Evolutionary conservation across 768 basidiomycete genomes (phyloP).

Genomic region (Neoboletus brunneissimus): DNA sequence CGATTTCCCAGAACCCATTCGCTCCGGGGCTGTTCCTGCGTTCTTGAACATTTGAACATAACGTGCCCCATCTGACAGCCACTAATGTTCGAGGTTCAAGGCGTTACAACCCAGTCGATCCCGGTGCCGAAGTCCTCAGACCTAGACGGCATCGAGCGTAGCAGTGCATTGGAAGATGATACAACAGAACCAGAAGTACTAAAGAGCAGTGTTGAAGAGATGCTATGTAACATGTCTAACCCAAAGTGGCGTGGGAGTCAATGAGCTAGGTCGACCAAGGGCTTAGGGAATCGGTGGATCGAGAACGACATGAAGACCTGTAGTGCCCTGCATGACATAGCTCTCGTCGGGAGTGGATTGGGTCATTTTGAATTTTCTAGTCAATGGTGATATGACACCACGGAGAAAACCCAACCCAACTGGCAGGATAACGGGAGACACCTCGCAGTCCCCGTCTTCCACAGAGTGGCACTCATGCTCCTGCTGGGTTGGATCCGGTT

Average conservation of each 20-base stretch:
- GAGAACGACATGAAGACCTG: neutral
- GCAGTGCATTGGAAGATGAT: no score
- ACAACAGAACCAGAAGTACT: no score
- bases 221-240: no score
- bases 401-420: neutral
- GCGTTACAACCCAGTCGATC: no score
- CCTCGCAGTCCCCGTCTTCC: neutral
- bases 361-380: neutral
- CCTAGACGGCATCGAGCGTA: no score
- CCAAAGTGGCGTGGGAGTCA: neutral
- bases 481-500: conserved; percentile 10
- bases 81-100: no score
- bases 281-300: neutral
- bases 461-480: no score
- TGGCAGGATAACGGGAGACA: no score
- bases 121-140: no score
- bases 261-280: neutral
- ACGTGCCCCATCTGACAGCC: no score
- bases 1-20: conserved; percentile 44
- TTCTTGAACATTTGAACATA: no score
- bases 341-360: neutral
- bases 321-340: neutral
- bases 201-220: no score
- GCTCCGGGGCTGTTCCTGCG: conserved; percentile 56
- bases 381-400: neutral